Evolutionary conservation across 805 yeast genomes (phyloP), one percentile per base, ranked within the genome.

Genomic region (Yarrowia keelungensis): DNA sequence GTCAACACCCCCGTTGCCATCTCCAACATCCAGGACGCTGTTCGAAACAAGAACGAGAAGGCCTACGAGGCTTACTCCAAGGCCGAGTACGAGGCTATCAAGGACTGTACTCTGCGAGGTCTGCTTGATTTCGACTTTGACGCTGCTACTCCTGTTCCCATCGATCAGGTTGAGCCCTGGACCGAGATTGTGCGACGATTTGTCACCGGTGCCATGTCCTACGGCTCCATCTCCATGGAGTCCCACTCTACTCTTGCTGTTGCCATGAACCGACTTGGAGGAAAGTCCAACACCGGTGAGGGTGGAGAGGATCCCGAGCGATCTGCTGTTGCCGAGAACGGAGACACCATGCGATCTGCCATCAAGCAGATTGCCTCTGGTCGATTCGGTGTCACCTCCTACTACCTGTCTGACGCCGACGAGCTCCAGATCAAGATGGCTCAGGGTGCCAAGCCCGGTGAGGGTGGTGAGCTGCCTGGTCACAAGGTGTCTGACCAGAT

Each of bases 141-240:
- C 53, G 78, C 77, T 72, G 84, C 92, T 0, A 83, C 82, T 4
- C 85, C 93, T 5, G 95, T 94, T 67, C 98, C 99, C 69, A 81
- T 94, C 71, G 99, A 94, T 76, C 98, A 95, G 81, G 99, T 94
- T 73, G 99, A 94, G 82, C 99, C 99, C 54, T 94, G 99, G 99
- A 95, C 98, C 45, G 99, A 94, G 79, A 94, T 94, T 78, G 99
- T 93, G 42, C 88, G 97, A 75, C 86, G 99, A 75, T 95, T 95
- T 78, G 93, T 93, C 72, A 93, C 99, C n/a, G 99, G 99, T 82
- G 99, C 99, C 67, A 94, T 94, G 99, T 93, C 98, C 1, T 94
- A 95, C 77, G 99, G 99, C 76, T 94, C 98, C 61, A 94, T 94
- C 76, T 94, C 98, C 5, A 90, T 93, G 97, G 99, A 94, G 80